Conservation (phyloP, 768 basidiomycete genomes). For the Strobilomyces dryophilus region DNA sequence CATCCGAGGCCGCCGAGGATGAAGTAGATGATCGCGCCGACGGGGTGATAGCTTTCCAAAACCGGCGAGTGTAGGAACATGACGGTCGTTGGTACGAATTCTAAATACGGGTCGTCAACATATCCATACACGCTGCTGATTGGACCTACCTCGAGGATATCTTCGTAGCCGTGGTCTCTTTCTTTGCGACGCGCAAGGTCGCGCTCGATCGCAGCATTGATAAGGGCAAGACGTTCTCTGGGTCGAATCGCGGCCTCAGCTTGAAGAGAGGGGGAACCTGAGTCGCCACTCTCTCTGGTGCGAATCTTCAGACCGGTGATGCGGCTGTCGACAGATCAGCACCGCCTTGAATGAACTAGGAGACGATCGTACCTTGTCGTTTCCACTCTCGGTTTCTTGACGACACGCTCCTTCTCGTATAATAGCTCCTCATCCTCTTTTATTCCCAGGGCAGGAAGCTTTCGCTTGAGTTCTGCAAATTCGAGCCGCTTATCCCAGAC, state of each 20-base stretch:
- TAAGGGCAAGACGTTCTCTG: constrained; percentile 57
- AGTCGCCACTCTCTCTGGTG: constrained; percentile 41
- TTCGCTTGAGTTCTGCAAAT: constrained; percentile 76
- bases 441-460: constrained; percentile 55
- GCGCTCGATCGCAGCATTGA: constrained; percentile 56
- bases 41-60: constrained; percentile 61
- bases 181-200: constrained; percentile 62
- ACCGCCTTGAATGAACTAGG: background rate
- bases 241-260: constrained; percentile 55
- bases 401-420: constrained; percentile 64
- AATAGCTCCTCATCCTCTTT: constrained; percentile 71
- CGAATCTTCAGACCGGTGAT: constrained; percentile 52
- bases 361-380: constrained; percentile 8
- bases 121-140: background rate
- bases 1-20: constrained; percentile 21
- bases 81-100: constrained; percentile 67
- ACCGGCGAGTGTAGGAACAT: constrained; percentile 52
- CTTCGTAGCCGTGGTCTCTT: constrained; percentile 80
- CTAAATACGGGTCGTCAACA: constrained; percentile 33
- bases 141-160: constrained; percentile 68
- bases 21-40: constrained; percentile 32
- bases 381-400: constrained; percentile 51
- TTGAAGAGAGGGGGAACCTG: constrained; percentile 35
- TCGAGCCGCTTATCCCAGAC: constrained; percentile 79
- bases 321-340: constrained; percentile 32